Conservation (phyloP, 495 filamentous ascomycete genomes). For the Wilcoxina mikolae region DNA sequence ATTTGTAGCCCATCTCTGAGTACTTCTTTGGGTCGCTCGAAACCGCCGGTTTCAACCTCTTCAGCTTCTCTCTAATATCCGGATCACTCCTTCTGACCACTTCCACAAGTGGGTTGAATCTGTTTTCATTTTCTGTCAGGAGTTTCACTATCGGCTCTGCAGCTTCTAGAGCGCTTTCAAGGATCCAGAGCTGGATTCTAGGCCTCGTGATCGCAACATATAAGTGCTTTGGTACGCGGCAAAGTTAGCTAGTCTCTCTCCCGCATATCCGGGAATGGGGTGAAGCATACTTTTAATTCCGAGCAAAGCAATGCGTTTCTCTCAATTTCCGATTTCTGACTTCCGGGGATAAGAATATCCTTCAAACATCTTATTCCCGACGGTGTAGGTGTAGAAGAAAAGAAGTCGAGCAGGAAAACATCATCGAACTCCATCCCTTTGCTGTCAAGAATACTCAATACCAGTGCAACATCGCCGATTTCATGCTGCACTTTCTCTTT, state of each 20-base stretch:
- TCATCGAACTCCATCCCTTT: slow-evolving; percentile 40
- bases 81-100: not conserved
- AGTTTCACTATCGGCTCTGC: not conserved
- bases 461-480: slow-evolving; percentile 29
- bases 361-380: not conserved
- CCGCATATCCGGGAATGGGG: not conserved
- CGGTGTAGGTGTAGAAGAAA: slow-evolving; percentile 6
- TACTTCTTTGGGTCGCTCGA: slow-evolving; percentile 8
- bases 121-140: not conserved
- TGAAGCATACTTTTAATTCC: slow-evolving; percentile 2
- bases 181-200: slow-evolving; percentile 4
- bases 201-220: slow-evolving; percentile 11
- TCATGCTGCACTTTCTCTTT: slow-evolving; percentile 27
- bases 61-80: not conserved
- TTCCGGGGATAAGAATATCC: not conserved
- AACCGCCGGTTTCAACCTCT: slow-evolving; percentile 1
- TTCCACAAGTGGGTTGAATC: not conserved
- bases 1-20: slow-evolving; percentile 11
- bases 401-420: slow-evolving; percentile 31
- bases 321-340: not conserved
- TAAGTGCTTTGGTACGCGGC: not conserved
- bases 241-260: too few relatives aligned
- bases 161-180: not conserved
- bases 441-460: slow-evolving; percentile 33
- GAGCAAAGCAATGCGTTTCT: slow-evolving; percentile 4